Evolutionary conservation across 164 flowering plant species (phyloP).

Genomic region (Berberis vulgaris): DNA sequence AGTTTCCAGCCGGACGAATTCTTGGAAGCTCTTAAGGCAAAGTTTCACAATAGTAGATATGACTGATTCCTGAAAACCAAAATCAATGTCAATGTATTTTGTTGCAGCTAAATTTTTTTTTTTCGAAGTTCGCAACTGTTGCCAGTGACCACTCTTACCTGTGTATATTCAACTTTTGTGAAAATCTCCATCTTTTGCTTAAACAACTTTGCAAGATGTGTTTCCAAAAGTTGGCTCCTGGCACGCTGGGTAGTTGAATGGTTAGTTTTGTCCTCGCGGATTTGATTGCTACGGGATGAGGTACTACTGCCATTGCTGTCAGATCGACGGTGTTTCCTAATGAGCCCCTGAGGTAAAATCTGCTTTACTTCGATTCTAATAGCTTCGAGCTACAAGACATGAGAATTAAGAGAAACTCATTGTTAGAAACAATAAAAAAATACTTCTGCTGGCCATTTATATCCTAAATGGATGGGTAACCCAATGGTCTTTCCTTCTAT

Average conservation of each 20-base stretch:
- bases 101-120: not conserved
- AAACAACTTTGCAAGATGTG: slow-evolving; percentile 90
- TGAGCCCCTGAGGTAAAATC: slow-evolving; percentile 57
- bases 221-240: slow-evolving; percentile 93
- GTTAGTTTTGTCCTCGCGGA: slow-evolving; percentile 62
- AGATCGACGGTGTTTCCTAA: slow-evolving; percentile 64
- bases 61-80: slow-evolving; percentile 67
- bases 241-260: slow-evolving; percentile 77
- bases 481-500: not conserved
- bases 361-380: slow-evolving; percentile 66
- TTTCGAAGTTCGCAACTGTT: not conserved
- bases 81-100: slow-evolving; percentile 8
- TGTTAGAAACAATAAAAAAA: not conserved
- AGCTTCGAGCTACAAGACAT: slow-evolving; percentile 46
- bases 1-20: slow-evolving; percentile 85
- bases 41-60: slow-evolving; percentile 64
- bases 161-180: slow-evolving; percentile 87
- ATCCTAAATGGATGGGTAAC: not conserved
- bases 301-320: slow-evolving; percentile 90
- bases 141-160: slow-evolving; percentile 33
- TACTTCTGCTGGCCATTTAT: too few species aligned
- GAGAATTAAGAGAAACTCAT: not conserved
- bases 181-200: slow-evolving; percentile 97
- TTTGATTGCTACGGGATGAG: slow-evolving; percentile 87
- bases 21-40: slow-evolving; percentile 88